Conservation (phyloP, 495 filamentous ascomycete species). For the Hypoxylon rickii region DNA sequence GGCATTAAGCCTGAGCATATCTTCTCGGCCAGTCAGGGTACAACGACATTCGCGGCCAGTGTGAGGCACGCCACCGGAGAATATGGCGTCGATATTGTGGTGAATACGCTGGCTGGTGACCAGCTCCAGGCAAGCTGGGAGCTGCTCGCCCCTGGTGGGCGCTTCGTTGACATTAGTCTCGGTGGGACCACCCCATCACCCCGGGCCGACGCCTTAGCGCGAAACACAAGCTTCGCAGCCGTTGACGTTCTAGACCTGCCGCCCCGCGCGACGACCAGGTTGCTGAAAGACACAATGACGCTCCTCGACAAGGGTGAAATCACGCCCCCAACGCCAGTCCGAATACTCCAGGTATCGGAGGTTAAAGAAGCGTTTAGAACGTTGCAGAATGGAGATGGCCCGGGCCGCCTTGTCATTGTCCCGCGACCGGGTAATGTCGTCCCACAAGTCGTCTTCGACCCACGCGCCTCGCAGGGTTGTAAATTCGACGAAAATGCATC, state of each 20-base stretch:
- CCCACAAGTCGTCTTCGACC: constrained; percentile 11
- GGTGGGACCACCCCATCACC: constrained; percentile 16
- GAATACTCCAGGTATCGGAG: constrained; percentile 10
- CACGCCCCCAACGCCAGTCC: constrained; percentile 12
- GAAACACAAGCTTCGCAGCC: constrained; percentile 36
- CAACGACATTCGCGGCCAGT: constrained; percentile 44
- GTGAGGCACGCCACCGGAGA: constrained; percentile 49
- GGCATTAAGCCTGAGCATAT: constrained; percentile 52
- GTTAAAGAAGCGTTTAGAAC: constrained; percentile 6
- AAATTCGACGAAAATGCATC: constrained; percentile 36
- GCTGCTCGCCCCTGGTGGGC: constrained; percentile 51
- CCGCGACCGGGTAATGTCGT: no score
- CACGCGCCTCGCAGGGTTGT: neutral
- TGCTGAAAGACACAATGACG: neutral
- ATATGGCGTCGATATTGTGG: constrained; percentile 57
- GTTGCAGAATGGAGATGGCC: constrained; percentile 20
- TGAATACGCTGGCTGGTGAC: constrained; percentile 49
- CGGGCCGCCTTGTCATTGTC: constrained; percentile 9
- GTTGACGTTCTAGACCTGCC: constrained; percentile 37
- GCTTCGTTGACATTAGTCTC: constrained; percentile 49
- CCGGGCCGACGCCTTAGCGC: constrained; percentile 40
- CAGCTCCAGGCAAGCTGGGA: constrained; percentile 37
- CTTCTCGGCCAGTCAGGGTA: constrained; percentile 51
- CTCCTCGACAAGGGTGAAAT: constrained; percentile 8
- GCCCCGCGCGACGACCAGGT: neutral